Conservation (phyloP, 192 early-diverging fungal genomes). For the Podila horticola region DNA sequence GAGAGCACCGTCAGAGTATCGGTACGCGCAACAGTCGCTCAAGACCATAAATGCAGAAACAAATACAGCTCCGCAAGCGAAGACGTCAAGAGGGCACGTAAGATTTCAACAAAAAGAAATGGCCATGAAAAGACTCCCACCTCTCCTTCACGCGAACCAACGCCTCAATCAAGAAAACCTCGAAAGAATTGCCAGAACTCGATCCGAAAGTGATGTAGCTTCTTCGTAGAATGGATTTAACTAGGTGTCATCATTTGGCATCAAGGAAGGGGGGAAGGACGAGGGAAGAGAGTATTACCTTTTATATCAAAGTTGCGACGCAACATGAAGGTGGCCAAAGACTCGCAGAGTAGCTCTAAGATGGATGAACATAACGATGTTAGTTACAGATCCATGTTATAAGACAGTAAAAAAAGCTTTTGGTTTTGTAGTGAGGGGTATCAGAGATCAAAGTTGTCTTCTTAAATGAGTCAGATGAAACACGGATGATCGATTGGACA, state of each 20-base stretch:
- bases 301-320: neutral
- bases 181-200: constrained; percentile 41
- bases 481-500: constrained; percentile 55
- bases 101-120: constrained; percentile 6
- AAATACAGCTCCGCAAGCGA: constrained; percentile 17
- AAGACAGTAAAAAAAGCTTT: too few relatives aligned
- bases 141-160: constrained; percentile 42
- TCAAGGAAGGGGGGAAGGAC: neutral
- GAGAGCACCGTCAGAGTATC: constrained; percentile 37
- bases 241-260: constrained; percentile 54
- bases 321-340: too few relatives aligned
- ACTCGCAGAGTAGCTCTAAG: neutral
- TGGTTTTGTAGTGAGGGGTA: constrained; percentile 7
- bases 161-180: constrained; percentile 54
- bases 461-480: constrained; percentile 52
- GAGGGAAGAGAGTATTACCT: neutral
- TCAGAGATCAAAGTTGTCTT: constrained; percentile 55
- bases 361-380: neutral
- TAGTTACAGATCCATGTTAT: too few relatives aligned
- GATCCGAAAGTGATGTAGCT: constrained; percentile 43
- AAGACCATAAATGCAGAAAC: constrained; percentile 1
- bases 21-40: neutral
- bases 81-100: neutral
- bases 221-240: constrained; percentile 56
- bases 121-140: constrained; percentile 40